Evolutionary conservation across 768 basidiomycete genomes (phyloP), one percentile per base, ranked within the genome.

Genomic region (Hygrophorus russula): DNA sequence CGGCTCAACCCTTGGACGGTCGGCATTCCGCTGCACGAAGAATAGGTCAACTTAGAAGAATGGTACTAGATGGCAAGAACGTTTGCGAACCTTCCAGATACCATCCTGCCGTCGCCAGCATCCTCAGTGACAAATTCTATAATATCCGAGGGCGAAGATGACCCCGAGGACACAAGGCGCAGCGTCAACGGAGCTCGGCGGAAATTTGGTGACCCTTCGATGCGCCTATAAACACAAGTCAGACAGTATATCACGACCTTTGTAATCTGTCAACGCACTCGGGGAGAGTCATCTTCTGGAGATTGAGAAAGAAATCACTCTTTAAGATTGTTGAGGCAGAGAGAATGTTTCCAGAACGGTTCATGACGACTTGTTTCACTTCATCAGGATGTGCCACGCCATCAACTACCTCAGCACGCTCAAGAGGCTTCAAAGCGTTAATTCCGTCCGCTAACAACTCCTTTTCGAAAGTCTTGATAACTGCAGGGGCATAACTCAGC

Each of bases 281-380:
- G 0, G 92, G 87, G 2, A 99, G 67, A 3, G 88, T 87, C 80
- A 96, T 90, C 67, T 97, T 98, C 64, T 98, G 96, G 27, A 98
- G 57, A 56, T 88, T 88, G 5, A 79, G 79, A 71, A 93, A 93
- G 69, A 91, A 90, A 57, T 93, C 90, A 54, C 85, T 89, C 67
- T 99, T 99, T 55, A 98, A 67, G 52, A 98, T 96, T 1, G 92
- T 90, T 4, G 80, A 87, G 1, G 90, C 86, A 10, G 89, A 94
- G 0, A 98, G 64, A 46, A 98, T 86, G 48, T 72, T 76, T 7
- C 96, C 96, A 7, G 76, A 73, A 32, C 96, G 78, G 51, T 83
- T 86, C 30, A 78, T 70, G 27, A 99, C 93, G 3, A 94, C 74
- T 48, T 82, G 74, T 6, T 81, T 78, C 28, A 91, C 92, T 65